Evolutionary conservation across 495 filamentous ascomycete genomes (phyloP).

Genomic region (Thermothielavioides terrestris): DNA sequence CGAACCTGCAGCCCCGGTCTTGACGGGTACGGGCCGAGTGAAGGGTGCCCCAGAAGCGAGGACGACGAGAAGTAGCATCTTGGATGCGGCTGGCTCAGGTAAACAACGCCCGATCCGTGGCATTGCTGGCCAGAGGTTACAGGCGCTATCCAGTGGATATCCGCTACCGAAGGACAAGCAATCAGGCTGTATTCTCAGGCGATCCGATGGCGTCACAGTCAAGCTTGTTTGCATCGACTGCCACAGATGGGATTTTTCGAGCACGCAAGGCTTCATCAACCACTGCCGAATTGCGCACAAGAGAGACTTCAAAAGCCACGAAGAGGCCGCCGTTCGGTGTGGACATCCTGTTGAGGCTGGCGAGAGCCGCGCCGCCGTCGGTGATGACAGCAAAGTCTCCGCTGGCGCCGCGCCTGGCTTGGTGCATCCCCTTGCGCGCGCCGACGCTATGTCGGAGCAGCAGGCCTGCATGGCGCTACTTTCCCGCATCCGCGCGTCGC

Average conservation of each 20-base stretch:
- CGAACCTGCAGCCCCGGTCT: slow-evolving; percentile 29
- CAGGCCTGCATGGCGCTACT: slow-evolving; percentile 43
- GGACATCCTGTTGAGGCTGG: slow-evolving; percentile 72
- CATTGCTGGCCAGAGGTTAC: slow-evolving; percentile 51
- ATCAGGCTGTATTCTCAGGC: slow-evolving; percentile 44
- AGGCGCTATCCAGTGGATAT: slow-evolving; percentile 65
- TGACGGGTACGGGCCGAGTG: slow-evolving; percentile 30
- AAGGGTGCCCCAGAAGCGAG: slow-evolving; percentile 50
- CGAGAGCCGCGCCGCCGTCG: slow-evolving; percentile 48
- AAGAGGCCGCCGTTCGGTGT: slow-evolving; percentile 83
- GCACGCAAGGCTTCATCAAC: slow-evolving; percentile 95
- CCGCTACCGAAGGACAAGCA: slow-evolving; percentile 58
- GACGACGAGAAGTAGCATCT: slow-evolving; percentile 62
- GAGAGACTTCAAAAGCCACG: slow-evolving; percentile 85
- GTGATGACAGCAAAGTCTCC: slow-evolving; percentile 41
- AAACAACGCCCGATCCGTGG: slow-evolving; percentile 57
- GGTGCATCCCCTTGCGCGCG: slow-evolving; percentile 62
- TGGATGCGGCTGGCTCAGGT: slow-evolving; percentile 45
- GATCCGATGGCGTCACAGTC: slow-evolving; percentile 46
- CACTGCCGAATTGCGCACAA: slow-evolving; percentile 94
- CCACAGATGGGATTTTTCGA: slow-evolving; percentile 80
- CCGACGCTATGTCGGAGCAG: slow-evolving; percentile 46
- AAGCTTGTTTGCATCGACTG: slow-evolving; percentile 89
- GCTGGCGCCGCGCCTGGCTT: slow-evolving; percentile 35
- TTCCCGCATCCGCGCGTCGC: slow-evolving; percentile 39